Conservation (phyloP, 768 basidiomycete genomes). For the Butyriboletus loyo region DNA sequence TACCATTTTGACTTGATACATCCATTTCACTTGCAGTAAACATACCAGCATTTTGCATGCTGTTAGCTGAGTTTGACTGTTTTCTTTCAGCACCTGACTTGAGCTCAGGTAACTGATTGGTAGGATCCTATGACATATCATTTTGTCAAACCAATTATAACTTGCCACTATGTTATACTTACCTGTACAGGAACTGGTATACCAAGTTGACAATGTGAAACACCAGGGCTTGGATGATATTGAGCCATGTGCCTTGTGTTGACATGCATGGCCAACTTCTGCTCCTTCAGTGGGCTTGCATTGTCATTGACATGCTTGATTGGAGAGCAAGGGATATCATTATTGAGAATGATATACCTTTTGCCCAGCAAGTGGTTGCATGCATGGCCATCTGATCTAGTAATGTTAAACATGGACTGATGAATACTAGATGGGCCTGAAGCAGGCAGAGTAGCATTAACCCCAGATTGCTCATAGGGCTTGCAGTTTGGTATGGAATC, state of each 20-base stretch:
- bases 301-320: background rate
- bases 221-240: background rate
- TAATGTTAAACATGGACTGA: background rate
- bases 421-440: background rate
- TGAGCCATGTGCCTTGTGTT: constrained; percentile 18
- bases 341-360: background rate
- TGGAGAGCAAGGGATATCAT: background rate
- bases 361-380: background rate
- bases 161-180: background rate
- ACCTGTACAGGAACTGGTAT: background rate
- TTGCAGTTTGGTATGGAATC: background rate
- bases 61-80: background rate
- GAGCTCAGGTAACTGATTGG: background rate
- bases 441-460: background rate
- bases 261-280: constrained; percentile 11
- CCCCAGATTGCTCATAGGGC: background rate
- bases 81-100: background rate
- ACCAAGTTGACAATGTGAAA: background rate
- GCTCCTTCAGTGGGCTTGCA: background rate
- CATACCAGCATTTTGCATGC: background rate
- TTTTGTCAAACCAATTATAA: background rate
- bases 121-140: background rate
- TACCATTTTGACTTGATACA: background rate
- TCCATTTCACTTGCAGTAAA: background rate
- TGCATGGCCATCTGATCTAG: background rate